phyloP scores from a whole-genome alignment of 2,329 filamentous ascomycete genomes.

The Alternaria gaisen region DNA sequence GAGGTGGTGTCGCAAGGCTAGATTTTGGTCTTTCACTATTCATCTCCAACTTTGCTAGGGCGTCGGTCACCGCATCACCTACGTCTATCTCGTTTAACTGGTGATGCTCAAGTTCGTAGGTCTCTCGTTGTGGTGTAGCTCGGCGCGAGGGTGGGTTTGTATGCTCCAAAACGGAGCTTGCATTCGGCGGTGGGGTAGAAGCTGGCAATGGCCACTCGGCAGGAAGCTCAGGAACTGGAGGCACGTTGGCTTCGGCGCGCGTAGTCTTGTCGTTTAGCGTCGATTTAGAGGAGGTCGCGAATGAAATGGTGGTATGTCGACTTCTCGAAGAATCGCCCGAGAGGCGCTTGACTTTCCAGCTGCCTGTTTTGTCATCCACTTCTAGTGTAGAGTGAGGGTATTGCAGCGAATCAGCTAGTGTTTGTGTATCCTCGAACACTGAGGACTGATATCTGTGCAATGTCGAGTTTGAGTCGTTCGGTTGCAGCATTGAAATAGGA shows the following conservation, averaged over 20 bases:
- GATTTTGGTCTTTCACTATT: slow-evolving; percentile 24
- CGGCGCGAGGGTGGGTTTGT: slow-evolving; percentile 16
- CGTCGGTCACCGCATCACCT: slow-evolving; percentile 29
- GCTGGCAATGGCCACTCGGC: slow-evolving; percentile 38
- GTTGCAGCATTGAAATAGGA: slow-evolving; percentile 15
- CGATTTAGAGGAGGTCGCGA: slow-evolving; percentile 24
- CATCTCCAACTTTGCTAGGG: slow-evolving; percentile 30
- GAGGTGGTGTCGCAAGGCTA: slow-evolving; percentile 9
- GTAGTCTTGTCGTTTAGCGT: slow-evolving; percentile 31
- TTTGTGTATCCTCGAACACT: slow-evolving; percentile 43
- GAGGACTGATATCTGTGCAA: slow-evolving; percentile 41
- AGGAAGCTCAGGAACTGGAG: slow-evolving; percentile 40
- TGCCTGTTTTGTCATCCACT: slow-evolving; percentile 41
- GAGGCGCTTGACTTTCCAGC: slow-evolving; percentile 44
- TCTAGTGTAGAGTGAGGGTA: slow-evolving; percentile 45
- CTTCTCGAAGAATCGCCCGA: slow-evolving; percentile 29
- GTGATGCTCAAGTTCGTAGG: slow-evolving; percentile 30
- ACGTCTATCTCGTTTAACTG: slow-evolving; percentile 29
- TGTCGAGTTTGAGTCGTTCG: slow-evolving; percentile 38
- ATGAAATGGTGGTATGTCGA: slow-evolving; percentile 16
- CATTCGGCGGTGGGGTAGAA: slow-evolving; percentile 22
- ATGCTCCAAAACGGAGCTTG: slow-evolving; percentile 24
- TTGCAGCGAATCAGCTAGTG: slow-evolving; percentile 45
- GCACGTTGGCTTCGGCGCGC: slow-evolving; percentile 24
- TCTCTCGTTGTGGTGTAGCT: slow-evolving; percentile 14